phyloP scores from a whole-genome alignment of 1,284 basidiomycete species.

The Blastosporella zonata region DNA sequence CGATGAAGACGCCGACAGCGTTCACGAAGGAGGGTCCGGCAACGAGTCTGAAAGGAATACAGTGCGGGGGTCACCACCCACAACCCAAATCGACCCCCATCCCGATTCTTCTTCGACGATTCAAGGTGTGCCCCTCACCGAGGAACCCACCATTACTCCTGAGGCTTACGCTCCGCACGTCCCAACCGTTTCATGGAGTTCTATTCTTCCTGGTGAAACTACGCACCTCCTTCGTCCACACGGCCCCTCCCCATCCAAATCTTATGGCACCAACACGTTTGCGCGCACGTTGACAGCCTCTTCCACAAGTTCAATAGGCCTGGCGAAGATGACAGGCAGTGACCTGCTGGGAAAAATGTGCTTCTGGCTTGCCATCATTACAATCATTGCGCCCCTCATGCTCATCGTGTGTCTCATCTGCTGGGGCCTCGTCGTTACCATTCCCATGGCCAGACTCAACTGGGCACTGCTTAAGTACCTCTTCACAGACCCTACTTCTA shows the following conservation, averaged over 20 bases:
- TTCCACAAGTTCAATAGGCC: constrained; percentile 31
- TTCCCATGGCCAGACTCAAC: constrained; percentile 97
- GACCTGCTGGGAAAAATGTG: constrained; percentile 64
- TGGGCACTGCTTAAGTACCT: constrained; percentile 92
- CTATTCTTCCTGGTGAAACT: constrained; percentile 31
- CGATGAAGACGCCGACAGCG: constrained; percentile 25
- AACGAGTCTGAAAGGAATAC: constrained; percentile 29
- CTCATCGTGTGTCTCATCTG: constrained; percentile 84
- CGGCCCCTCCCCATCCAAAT: constrained; percentile 47
- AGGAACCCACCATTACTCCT: constrained; percentile 34
- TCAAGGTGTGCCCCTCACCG: constrained; percentile 28
- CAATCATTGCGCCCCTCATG: constrained; percentile 87
- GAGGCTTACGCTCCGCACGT: constrained; percentile 27
- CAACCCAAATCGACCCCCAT: constrained; percentile 9
- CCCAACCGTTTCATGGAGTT: constrained; percentile 30
- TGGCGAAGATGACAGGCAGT: constrained; percentile 34
- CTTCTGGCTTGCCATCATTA: constrained; percentile 78
- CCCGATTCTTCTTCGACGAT: constrained; percentile 21
- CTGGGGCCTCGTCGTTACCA: constrained; percentile 91
- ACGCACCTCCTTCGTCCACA: constrained; percentile 40
- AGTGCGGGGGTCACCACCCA: constrained; percentile 29
- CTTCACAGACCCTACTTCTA: constrained; percentile 75
- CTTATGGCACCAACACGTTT: constrained; percentile 53
- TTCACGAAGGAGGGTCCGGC: constrained; percentile 27
- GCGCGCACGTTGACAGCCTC: constrained; percentile 28